Evolutionary conservation across 352 stramenopile species (phyloP), one percentile per base, ranked within the genome.

Genomic region (Pelagophyceae sp.): DNA sequence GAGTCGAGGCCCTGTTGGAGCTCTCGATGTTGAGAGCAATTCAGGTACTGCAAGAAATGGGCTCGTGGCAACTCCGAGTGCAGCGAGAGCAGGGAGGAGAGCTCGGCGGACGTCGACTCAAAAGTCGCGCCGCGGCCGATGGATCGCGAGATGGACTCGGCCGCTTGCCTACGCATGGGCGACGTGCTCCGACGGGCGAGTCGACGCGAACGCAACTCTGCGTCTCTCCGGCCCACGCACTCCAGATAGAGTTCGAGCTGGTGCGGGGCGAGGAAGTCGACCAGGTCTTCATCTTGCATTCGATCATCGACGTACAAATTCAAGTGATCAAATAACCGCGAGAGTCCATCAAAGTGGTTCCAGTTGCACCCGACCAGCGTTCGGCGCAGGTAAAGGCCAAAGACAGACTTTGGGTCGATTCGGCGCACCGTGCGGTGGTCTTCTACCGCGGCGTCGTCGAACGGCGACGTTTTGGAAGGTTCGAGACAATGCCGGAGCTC

Each of bases 1-100:
- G 81, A 85, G 72, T 91, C 86, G 6, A 93, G 76, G 15, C 88
- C 89, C 17, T 83, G 82, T 72, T 91, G 86, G 76, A 92, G 92
- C 67, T 94, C 87, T n/a, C 88, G 86, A 23, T 83, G 74, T 63
- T 86, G 82, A 31, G 92, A 79, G 38, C 82, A 87, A 33, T 87
- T 85, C 45, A 92, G 75, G 76, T 92, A 93, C 65, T 82, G 84
- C 25, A 87, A 83, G 60, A 89, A 93, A n/a, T 72, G 50, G 6
- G 69, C 70, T 0, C 76, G 69, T 25, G 76, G 76, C 31, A 80
- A 54, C 31, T 80, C 76, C 45, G 45, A 11, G 5, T 72, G 33
- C 29, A 80, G 40, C 29, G 64, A 31, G 25, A 77, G 20, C 45
- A 80, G 65, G 15, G 60, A 27, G 25, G 76, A 32, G 38, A 77